Evolutionary conservation across 305 asterid species (phyloP).

Genomic region (Stenogyne calaminthoides): DNA sequence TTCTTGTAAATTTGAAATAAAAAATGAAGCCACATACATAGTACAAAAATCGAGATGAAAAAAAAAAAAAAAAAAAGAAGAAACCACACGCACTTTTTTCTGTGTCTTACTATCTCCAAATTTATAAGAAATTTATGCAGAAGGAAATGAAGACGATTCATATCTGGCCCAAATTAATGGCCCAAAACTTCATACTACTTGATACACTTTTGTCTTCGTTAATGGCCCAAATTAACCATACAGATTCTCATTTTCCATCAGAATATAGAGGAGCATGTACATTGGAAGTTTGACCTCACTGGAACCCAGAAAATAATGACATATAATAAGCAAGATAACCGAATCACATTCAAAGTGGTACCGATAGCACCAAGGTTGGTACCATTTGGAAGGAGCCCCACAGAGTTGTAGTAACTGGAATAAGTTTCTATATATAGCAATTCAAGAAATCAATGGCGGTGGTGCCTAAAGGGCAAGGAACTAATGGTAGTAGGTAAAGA

Average conservation of each 20-base stretch:
- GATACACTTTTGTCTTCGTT: neutral
- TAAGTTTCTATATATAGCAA: neutral
- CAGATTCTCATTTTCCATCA: neutral
- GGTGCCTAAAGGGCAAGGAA: neutral
- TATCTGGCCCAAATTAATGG: too few species aligned
- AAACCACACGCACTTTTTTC: neutral
- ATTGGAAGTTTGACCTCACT: neutral
- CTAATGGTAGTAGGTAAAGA: neutral
- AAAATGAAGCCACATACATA: too few species aligned
- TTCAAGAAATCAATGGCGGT: neutral
- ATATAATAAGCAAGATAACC: neutral
- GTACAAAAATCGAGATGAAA: too few species aligned
- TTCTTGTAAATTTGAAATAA: too few species aligned
- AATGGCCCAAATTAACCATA: neutral
- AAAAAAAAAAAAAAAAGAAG: too few species aligned
- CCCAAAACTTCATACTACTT: neutral
- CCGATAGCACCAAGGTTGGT: neutral
- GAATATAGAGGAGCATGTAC: neutral
- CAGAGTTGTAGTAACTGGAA: neutral
- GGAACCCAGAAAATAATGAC: neutral
- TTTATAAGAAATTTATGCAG: too few species aligned
- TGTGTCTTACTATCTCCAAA: neutral
- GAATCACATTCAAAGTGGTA: neutral
- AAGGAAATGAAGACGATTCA: neutral
- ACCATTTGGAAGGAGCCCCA: neutral